Base-by-base conservation (phyloP, 345 rosid genomes). In the Citrus mangshanensis region DNA sequence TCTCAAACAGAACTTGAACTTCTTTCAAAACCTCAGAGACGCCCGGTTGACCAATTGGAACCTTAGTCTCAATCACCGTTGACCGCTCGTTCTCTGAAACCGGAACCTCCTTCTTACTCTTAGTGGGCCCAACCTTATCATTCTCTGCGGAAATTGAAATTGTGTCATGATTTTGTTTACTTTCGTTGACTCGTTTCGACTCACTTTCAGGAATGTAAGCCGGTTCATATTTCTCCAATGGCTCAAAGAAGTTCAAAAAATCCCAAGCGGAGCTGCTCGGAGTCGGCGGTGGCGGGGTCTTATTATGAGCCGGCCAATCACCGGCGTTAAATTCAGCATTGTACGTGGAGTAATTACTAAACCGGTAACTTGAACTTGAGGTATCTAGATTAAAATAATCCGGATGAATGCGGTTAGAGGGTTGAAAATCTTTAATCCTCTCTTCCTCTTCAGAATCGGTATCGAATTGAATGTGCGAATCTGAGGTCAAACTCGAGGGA, bases 241-340 rank as follows among this genome's bases (percentile, higher is more conserved):
- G 58, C 28, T 87, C 91, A n/a, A 90, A 90, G 78, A 92, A 85
- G 75, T 89, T 90, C 55, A 92, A 76, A 65, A 90, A 88, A 80
- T 90, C 94, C 97, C 97, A 92, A 6, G 83, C 72, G 73, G 88
- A 86, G 70, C 80, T 84, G 34, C 74, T 79, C 4, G 88, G 85
- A 8, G 90, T 78, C 14, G 95, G 92, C 0, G 90, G 93, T 1
- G 96, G 85, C 14, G 93, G 88, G 6, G 87, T 78, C 72, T 63
- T 84, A 46, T 63, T 84, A 46, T 12, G 51, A 46, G 51, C 51
- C 18, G 68, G 76, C 34, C 68, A 79, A 6, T 70, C 77, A 4
- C 25, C 40, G 30, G 62, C 76, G 24, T 5, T 68, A 40, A 81
- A 34, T 35, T 73, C 78, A 19, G 28, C 77, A 7, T 63, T 56